Evolutionary conservation across 176 grass and related monocot genomes (phyloP).

Genomic region (Oryza australiensis): DNA sequence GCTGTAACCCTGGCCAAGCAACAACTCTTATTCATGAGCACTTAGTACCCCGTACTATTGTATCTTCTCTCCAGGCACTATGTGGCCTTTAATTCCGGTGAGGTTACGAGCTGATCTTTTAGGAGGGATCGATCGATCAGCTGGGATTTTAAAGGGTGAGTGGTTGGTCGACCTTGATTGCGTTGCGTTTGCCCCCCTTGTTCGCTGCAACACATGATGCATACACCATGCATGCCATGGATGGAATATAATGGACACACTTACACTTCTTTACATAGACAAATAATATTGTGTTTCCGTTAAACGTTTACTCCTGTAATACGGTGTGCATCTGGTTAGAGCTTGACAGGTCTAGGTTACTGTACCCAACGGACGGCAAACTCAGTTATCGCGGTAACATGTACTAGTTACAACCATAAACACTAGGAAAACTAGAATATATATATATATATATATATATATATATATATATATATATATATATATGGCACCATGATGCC

Average conservation of each 20-base stretch:
- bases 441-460: too few relatives aligned
- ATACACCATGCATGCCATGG: conserved; percentile 23
- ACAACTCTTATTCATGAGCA: conserved; percentile 49
- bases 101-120: conserved; percentile 58
- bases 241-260: neutral
- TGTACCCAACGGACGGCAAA: too few relatives aligned
- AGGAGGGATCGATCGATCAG: conserved; percentile 4
- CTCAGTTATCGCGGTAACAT: too few relatives aligned
- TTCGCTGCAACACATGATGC: conserved; percentile 22
- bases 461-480: too few relatives aligned
- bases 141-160: conserved; percentile 14
- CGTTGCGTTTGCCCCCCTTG: neutral
- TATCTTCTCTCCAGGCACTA: conserved; percentile 44
- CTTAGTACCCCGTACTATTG: conserved; percentile 11
- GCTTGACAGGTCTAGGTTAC: too few relatives aligned
- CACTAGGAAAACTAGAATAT: too few relatives aligned
- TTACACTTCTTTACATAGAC: neutral
- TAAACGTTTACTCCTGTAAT: neutral
- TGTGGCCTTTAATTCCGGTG: conserved; percentile 36
- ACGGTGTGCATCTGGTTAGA: neutral
- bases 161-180: conserved; percentile 51
- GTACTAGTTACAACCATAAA: too few relatives aligned
- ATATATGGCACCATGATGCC: too few relatives aligned
- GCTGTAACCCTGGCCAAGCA: conserved; percentile 36
- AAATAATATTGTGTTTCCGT: neutral